A percentile compares a stretch with the other conserved stretches of the same genome.
These are phyloP conservation scores for Onygenales sp. DNA, from an alignment of 2,329 filamentous ascomycete genomes.

Conservation along the genomic window DNA sequence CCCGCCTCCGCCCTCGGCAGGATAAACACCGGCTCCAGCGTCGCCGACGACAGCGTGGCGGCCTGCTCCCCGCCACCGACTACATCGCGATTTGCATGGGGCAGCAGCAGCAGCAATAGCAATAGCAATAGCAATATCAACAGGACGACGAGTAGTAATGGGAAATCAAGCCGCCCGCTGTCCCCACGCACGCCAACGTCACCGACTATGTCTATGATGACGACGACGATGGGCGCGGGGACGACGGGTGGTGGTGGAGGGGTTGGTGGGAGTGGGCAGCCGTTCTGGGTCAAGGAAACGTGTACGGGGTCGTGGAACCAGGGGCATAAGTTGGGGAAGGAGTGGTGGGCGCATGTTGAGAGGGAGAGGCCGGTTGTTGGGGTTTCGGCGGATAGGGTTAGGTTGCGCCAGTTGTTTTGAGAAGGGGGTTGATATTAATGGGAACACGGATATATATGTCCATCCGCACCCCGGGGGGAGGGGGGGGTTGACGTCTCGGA, in stretches of 20 bases:
- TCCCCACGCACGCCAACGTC: conserved; percentile 11
- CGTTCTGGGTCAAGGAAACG: conserved; percentile 32
- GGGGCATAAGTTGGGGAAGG: conserved; percentile 25
- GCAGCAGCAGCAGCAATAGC: conserved; percentile 1
- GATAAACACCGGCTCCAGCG: conserved; percentile 5
- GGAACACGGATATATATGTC: conserved; percentile 2
- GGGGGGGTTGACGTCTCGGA: too few species aligned
- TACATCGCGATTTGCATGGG: conserved; percentile 11
- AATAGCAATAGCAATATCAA: conserved; percentile 4
- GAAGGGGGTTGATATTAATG: neutral
- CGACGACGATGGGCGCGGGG: neutral
- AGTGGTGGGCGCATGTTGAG: conserved; percentile 38
- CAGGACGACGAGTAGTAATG: conserved; percentile 3
- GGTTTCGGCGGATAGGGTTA: neutral
- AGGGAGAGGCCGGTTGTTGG: conserved; percentile 24
- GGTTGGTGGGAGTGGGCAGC: conserved; percentile 1
- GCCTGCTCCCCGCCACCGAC: conserved; percentile 3
- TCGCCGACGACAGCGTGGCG: conserved; percentile 7
- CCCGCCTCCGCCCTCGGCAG: conserved; percentile 15
- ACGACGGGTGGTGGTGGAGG: neutral
- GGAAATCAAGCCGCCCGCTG: neutral
- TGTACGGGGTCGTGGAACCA: conserved; percentile 37
- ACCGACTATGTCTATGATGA: conserved; percentile 6
- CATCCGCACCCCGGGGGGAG: conserved; percentile 10
- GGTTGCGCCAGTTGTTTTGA: conserved; percentile 3